Evolutionary conservation across 257 asterid species (phyloP).

Genomic region (Gentiana dahurica): DNA sequence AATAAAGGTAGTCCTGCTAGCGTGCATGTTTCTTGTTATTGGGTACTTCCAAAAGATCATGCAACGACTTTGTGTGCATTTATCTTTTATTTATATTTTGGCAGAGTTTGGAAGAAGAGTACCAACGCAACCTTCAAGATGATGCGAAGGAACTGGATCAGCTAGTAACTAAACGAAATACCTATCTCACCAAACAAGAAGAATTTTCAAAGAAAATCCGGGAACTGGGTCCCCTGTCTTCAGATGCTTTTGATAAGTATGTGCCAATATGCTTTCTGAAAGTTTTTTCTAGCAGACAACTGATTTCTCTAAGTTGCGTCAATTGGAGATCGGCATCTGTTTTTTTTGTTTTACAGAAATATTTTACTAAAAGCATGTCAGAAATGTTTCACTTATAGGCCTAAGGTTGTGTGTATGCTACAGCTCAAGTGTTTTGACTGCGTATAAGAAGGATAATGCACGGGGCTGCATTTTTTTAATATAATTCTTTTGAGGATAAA

Average conservation of each 20-base stretch:
- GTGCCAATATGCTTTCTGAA: background rate
- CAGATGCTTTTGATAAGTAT: constrained; percentile 98
- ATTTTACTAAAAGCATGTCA: too few relatives aligned
- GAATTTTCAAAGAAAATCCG: constrained; percentile 91
- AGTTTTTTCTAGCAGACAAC: background rate
- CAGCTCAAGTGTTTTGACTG: too few relatives aligned
- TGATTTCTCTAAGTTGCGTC: too few relatives aligned
- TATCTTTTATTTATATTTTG: constrained; percentile 17
- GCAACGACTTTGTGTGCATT: constrained; percentile 2
- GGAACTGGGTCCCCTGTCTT: constrained; percentile 91
- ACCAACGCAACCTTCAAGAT: constrained; percentile 75
- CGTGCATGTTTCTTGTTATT: constrained; percentile 13
- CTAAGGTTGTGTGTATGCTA: too few relatives aligned
- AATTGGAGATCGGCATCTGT: too few relatives aligned
- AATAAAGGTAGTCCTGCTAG: constrained; percentile 46
- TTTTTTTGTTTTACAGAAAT: too few relatives aligned
- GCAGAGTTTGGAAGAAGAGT: constrained; percentile 68
- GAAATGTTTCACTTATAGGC: too few relatives aligned
- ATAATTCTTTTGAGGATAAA: background rate
- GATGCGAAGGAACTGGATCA: constrained; percentile 91
- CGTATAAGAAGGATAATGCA: too few relatives aligned
- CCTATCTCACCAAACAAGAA: constrained; percentile 76
- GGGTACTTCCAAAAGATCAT: background rate
- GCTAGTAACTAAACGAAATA: constrained; percentile 63
- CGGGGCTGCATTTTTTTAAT: too few relatives aligned